phyloP scores from a whole-genome alignment of 2,329 filamentous ascomycete species.

The Diaporthe ilicicola region DNA sequence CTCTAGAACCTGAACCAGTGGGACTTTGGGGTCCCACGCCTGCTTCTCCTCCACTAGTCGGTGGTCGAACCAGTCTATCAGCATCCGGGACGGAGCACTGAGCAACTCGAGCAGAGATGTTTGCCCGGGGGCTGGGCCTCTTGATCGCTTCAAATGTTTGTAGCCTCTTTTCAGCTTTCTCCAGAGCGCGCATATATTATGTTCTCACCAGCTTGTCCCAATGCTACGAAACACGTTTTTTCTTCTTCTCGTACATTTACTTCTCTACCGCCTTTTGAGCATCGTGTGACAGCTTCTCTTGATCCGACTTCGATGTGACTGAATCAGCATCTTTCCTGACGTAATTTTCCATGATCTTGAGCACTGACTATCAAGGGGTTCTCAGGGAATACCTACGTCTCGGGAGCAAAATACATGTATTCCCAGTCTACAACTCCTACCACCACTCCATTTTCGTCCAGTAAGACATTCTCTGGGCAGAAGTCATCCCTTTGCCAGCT shows the following conservation, averaged over 20 bases:
- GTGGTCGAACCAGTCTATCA: constrained; percentile 4
- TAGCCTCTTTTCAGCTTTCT: not conserved
- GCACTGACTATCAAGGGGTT: constrained; percentile 6
- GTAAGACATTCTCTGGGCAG: not conserved
- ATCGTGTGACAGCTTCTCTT: not conserved
- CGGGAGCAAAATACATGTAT: constrained; percentile 10
- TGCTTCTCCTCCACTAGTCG: not conserved
- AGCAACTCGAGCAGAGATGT: not conserved
- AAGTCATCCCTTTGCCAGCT: no score
- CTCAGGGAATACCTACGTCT: not conserved
- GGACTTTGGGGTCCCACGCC: not conserved
- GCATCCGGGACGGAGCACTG: not conserved
- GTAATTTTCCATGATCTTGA: not conserved
- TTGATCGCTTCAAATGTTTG: not conserved
- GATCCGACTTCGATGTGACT: not conserved
- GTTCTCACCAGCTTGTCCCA: not conserved
- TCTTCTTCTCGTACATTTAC: not conserved
- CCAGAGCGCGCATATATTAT: not conserved
- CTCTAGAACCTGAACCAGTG: not conserved
- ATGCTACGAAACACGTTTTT: not conserved
- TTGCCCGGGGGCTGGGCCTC: not conserved
- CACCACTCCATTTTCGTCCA: constrained; percentile 11
- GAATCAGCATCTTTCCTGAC: not conserved
- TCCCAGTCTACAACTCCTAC: constrained; percentile 22
- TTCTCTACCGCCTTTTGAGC: not conserved